Percentiles rank a stretch among this genome's conserved stretches.
These are phyloP conservation scores for Falciphora oryzae DNA, from an alignment of 2,329 filamentous ascomycete genomes.

Conservation along the genomic window DNA sequence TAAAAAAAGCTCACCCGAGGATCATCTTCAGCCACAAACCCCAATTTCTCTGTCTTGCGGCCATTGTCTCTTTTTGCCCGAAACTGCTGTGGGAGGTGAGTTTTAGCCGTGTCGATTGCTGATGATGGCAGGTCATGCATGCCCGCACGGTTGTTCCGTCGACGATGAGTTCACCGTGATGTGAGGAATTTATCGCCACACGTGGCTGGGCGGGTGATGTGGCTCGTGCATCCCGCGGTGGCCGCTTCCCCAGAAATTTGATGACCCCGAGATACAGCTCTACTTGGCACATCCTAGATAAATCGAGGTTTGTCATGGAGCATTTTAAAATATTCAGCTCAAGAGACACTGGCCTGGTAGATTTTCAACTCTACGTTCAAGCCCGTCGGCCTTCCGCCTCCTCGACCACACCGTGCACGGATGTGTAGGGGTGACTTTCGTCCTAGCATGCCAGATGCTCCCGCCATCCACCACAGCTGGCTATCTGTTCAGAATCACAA, in stretches of 20 bases:
- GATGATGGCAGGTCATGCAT: neutral
- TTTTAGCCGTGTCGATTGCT: constrained; percentile 8
- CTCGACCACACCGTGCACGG: too few species aligned
- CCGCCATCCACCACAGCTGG: too few species aligned
- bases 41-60: neutral
- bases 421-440: too few species aligned
- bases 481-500: too few species aligned
- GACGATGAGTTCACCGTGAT: neutral
- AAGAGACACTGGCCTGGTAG: too few species aligned
- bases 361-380: too few species aligned
- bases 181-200: neutral
- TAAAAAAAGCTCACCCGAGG: constrained; percentile 48
- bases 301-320: too few species aligned
- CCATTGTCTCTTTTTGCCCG: neutral
- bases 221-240: neutral
- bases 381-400: too few species aligned
- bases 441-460: too few species aligned
- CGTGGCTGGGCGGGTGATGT: neutral
- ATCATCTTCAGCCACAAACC: constrained; percentile 63
- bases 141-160: neutral
- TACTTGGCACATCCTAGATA: too few species aligned
- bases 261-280: too few species aligned
- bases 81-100: constrained; percentile 45
- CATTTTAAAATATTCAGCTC: too few species aligned
- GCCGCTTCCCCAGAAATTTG: neutral